Base-by-base conservation (phyloP, 257 asterid genomes). In the Solanum tarapatanum region DNA sequence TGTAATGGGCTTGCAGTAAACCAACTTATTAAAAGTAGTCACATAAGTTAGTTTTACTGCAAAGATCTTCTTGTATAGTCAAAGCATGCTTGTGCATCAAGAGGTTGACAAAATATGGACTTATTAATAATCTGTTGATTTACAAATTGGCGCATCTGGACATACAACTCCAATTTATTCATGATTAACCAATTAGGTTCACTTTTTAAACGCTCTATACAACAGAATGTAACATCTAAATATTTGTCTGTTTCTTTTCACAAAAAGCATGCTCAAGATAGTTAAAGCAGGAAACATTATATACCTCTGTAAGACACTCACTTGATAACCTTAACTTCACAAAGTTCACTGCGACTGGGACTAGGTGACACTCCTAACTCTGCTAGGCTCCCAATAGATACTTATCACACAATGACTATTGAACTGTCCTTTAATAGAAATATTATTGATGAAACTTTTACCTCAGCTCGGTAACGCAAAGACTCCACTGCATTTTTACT, bases 401-500 rank as follows among this genome's bases (percentile, higher is more conserved):
- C 64, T 24, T 41, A 37, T 77, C 28, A 41, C 76, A 32, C 82
- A 36, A 26, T 19, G 8, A 16, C 21, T 73, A 23, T 35, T 28
- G 33, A 35, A 33, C 11, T 33, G 26, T 32, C 39, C 69, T 12
- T 58, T 41, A 30, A 11, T 48, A 17, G 72, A 41, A 48, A 62
- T 14, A 43, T 4, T 48, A 45, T 43, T 82, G 39, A 84, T 24
- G 33, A 66, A 62, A 70, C 32, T 83, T 26, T 88, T 89, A 97
- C 99, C 99, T 97, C 99, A 8, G 99, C 96, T 92, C 99, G 96
- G 91, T 97, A 97, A 41, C 98, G 94, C 87, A 96, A 93, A 41
- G 95, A 93, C 90, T 96, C 99, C 89, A 95, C 99, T 51, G 98
- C 98, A 86, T 96, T 92, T 90, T 93, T 92, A 89, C 89, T 91